Conservation (phyloP, 495 filamentous ascomycete species). For the Penicillium ochrochloron region DNA sequence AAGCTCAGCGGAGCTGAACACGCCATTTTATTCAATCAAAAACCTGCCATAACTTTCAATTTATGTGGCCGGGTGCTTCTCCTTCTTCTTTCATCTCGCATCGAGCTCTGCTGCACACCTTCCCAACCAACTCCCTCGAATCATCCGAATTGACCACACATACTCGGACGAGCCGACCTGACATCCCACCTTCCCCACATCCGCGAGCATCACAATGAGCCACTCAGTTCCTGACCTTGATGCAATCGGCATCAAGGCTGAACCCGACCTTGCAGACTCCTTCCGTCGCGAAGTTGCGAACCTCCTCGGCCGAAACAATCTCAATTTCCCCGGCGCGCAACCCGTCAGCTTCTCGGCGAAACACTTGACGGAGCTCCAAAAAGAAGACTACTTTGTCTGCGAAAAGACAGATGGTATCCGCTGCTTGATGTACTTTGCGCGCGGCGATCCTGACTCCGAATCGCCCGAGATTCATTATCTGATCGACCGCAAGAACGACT, state of each 20-base stretch:
- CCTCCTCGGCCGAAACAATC: conserved; percentile 69
- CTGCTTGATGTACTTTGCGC: conserved; percentile 86
- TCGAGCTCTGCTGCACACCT: conserved; percentile 6
- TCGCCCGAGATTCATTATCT: conserved; percentile 70
- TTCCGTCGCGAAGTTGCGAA: conserved; percentile 76
- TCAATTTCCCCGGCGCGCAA: conserved; percentile 87
- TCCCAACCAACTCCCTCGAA: not conserved
- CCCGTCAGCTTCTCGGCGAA: conserved; percentile 84
- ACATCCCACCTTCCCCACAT: not conserved
- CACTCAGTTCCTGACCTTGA: conserved; percentile 55
- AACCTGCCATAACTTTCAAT: not conserved
- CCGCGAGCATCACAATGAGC: conserved; percentile 34
- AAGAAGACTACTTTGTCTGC: conserved; percentile 91
- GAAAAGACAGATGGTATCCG: conserved; percentile 98
- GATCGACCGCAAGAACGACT: conserved; percentile 97
- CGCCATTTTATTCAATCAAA: not conserved
- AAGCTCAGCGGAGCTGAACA: conserved; percentile 15
- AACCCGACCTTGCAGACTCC: conserved; percentile 56
- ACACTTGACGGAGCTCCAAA: conserved; percentile 78
- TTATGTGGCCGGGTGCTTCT: conserved; percentile 13
- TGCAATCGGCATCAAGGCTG: conserved; percentile 64
- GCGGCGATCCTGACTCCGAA: conserved; percentile 51
- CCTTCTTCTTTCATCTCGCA: conserved; percentile 10
- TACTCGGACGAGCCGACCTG: not conserved
- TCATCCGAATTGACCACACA: not conserved